Percentiles rank a stretch among this genome's conserved stretches.
These are phyloP conservation scores for Lactarius akahatsu DNA, from an alignment of 768 basidiomycete species.

Conservation along the genomic window DNA sequence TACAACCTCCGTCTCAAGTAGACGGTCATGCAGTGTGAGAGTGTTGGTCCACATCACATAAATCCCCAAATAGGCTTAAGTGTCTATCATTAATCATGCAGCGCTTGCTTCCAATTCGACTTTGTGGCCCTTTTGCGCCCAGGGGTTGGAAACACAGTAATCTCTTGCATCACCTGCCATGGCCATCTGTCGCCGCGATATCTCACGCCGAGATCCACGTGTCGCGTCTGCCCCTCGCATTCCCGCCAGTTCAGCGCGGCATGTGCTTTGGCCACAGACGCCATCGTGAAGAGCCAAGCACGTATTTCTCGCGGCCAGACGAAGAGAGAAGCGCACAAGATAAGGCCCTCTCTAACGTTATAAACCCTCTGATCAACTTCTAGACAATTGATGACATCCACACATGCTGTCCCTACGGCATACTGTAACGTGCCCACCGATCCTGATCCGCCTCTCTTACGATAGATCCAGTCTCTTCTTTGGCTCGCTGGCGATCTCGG, in stretches of 20 bases:
- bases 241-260: not conserved
- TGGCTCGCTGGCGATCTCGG: not conserved
- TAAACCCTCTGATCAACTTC: not conserved
- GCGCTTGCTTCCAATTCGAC: not conserved
- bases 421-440: not conserved
- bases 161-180: not conserved
- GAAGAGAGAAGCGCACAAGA: not conserved
- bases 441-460: not conserved
- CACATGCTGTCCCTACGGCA: not conserved
- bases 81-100: slow-evolving; percentile 3
- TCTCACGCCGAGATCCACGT: not conserved
- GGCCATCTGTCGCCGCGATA: not conserved
- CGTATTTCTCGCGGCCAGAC: not conserved
- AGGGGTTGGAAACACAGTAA: not conserved
- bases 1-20: not conserved
- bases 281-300: too few relatives aligned
- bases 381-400: not conserved
- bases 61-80: not conserved
- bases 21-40: not conserved
- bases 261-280: not conserved
- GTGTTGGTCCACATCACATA: not conserved
- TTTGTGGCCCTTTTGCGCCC: not conserved
- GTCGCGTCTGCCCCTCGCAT: not conserved
- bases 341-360: not conserved
- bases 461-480: not conserved